Evolutionary conservation across 768 basidiomycete species (phyloP).

Genomic region (Leucocoprinus leucothites): DNA sequence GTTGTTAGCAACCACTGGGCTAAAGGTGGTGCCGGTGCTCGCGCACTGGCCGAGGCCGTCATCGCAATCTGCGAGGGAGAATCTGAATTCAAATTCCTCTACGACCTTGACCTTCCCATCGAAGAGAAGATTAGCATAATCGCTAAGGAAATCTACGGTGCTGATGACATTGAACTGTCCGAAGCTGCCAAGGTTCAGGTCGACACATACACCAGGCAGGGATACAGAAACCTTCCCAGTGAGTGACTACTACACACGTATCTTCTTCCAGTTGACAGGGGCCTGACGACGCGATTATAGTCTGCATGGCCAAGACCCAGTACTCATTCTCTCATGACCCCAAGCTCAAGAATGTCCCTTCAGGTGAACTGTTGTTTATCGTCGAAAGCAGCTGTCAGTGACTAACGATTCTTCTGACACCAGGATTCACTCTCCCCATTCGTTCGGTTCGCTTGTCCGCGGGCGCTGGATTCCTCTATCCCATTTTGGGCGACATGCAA

Average conservation of each 20-base stretch:
- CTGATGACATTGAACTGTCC: conserved; percentile 85
- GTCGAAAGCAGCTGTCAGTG: neutral
- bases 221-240: conserved; percentile 78
- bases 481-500: conserved; percentile 94
- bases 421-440: conserved; percentile 92
- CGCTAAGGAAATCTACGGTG: conserved; percentile 90
- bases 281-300: conserved; percentile 33
- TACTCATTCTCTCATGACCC: conserved; percentile 97
- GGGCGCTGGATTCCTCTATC: conserved; percentile 95
- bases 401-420: neutral
- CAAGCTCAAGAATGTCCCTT: conserved; percentile 84
- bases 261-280: neutral
- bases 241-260: conserved; percentile 27
- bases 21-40: conserved; percentile 87
- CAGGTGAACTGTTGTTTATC: conserved; percentile 38
- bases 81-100: conserved; percentile 90
- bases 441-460: conserved; percentile 84
- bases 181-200: conserved; percentile 83
- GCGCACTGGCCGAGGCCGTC: conserved; percentile 89
- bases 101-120: conserved; percentile 79
- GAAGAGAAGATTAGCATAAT: conserved; percentile 88
- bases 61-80: conserved; percentile 79
- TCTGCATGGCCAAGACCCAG: conserved; percentile 98
- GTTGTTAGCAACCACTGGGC: conserved; percentile 99
- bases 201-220: conserved; percentile 89